phyloP scores from a whole-genome alignment of 257 asterid species.

The Gentiana straminea region DNA sequence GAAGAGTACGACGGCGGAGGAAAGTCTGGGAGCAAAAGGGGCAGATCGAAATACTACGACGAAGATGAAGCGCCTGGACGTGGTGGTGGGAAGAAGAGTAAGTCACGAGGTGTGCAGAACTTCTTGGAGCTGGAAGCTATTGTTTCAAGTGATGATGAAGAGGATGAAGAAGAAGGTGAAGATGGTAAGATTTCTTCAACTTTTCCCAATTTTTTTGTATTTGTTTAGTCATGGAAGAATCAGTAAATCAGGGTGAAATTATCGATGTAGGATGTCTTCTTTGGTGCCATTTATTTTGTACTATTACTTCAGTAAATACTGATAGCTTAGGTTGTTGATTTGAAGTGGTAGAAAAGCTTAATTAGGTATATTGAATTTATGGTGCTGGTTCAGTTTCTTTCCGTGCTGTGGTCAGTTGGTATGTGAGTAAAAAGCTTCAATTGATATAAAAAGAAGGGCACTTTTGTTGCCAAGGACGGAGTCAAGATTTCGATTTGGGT shows the following conservation, averaged over 20 bases:
- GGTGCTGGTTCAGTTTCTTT: too few species aligned
- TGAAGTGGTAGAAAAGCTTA: too few species aligned
- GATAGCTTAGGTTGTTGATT: too few species aligned
- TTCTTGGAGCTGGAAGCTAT: slow-evolving; percentile 72
- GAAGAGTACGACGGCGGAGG: slow-evolving; percentile 43
- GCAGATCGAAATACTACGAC: slow-evolving; percentile 49
- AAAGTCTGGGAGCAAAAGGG: slow-evolving; percentile 54
- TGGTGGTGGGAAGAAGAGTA: slow-evolving; percentile 25
- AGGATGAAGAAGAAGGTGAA: slow-evolving; percentile 90
- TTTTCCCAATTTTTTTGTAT: neutral
- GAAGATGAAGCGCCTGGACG: slow-evolving; percentile 51
- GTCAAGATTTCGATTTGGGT: too few species aligned
- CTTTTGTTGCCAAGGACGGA: too few species aligned
- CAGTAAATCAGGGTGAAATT: neutral
- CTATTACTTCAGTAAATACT: too few species aligned
- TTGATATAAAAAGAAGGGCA: too few species aligned
- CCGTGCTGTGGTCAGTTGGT: too few species aligned
- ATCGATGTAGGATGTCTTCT: neutral
- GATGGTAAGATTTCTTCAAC: slow-evolving; percentile 43
- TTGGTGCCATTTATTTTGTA: too few species aligned
- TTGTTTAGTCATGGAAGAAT: neutral
- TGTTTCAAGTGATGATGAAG: slow-evolving; percentile 83
- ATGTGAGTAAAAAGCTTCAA: too few species aligned
- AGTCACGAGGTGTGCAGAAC: slow-evolving; percentile 31
- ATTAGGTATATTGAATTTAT: too few species aligned